A percentile compares a stretch with the other conserved stretches of the same genome.
phyloP scores from a whole-genome alignment of 768 basidiomycete species.

The Lactifluus volemus region DNA sequence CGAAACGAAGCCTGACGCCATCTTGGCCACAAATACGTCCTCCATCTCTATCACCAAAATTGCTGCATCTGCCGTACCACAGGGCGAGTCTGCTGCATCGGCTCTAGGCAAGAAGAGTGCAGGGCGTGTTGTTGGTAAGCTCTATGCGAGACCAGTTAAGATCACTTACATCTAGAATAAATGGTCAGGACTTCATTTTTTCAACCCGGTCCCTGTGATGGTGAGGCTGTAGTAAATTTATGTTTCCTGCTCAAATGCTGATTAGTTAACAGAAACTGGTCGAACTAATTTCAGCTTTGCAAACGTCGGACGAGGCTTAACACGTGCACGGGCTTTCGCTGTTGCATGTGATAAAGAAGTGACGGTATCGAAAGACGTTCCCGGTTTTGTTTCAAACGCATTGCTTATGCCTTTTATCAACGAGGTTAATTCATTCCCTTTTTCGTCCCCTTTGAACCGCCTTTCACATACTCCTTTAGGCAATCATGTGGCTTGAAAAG shows the following conservation, averaged over 20 bases:
- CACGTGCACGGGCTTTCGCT: slow-evolving; percentile 73
- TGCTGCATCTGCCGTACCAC: slow-evolving; percentile 65
- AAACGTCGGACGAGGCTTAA: slow-evolving; percentile 75
- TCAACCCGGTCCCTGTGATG: slow-evolving; percentile 97
- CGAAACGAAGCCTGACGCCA: slow-evolving; percentile 60
- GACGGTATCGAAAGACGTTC: slow-evolving; percentile 83
- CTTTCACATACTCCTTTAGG: slow-evolving; percentile 34
- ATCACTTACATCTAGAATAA: neutral
- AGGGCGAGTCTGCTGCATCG: slow-evolving; percentile 48
- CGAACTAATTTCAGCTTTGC: slow-evolving; percentile 89
- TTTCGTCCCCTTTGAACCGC: neutral
- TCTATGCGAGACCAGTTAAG: neutral
- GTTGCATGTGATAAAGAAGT: slow-evolving; percentile 92
- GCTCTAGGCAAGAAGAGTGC: slow-evolving; percentile 56
- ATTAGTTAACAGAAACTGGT: slow-evolving; percentile 57
- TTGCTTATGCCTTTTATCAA: slow-evolving; percentile 97
- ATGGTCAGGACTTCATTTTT: slow-evolving; percentile 73
- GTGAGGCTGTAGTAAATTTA: slow-evolving; percentile 32
- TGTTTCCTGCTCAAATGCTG: too few relatives aligned
- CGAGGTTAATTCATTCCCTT: slow-evolving; percentile 42
- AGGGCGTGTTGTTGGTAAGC: slow-evolving; percentile 72
- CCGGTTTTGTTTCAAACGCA: slow-evolving; percentile 93
- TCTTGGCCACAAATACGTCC: slow-evolving; percentile 89
- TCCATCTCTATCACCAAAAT: slow-evolving; percentile 94
- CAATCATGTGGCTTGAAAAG: slow-evolving; percentile 90